These are phyloP conservation scores for Patellifolia procumbens DNA, from an alignment of 179 eudicot genomes.

Conservation along the genomic window DNA sequence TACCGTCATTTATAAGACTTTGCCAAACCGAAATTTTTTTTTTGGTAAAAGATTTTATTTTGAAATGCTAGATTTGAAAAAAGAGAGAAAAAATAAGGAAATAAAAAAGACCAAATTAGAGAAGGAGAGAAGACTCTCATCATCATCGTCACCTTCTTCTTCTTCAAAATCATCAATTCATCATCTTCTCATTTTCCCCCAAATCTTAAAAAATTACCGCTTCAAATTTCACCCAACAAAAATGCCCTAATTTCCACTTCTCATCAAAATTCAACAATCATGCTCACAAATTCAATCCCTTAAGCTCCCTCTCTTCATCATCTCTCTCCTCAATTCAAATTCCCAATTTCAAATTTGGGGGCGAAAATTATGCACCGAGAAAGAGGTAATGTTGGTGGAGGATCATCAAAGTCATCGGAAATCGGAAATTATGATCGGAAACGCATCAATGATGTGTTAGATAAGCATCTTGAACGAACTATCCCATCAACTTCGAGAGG, in stretches of 20 bases:
- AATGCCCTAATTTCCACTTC: background rate
- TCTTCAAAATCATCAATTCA: background rate
- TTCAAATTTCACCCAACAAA: background rate
- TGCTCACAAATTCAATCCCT: background rate
- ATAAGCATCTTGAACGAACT: constrained; percentile 58
- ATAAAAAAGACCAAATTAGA: background rate
- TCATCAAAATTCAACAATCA: background rate
- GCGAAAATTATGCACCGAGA: constrained; percentile 25
- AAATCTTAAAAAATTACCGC: background rate
- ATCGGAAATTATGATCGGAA: constrained; percentile 29
- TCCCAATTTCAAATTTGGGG: background rate
- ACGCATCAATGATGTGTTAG: constrained; percentile 60
- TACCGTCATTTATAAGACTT: too few species aligned
- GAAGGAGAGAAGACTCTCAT: constrained; percentile 1
- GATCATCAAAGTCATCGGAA: constrained; percentile 29
- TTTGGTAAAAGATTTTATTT: too few species aligned
- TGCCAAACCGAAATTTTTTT: too few species aligned
- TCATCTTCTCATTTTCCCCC: constrained; percentile 4
- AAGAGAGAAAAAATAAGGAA: background rate
- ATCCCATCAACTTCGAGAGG: constrained; percentile 63
- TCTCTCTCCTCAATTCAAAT: background rate
- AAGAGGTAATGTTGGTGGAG: constrained; percentile 15
- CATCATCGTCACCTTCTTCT: constrained; percentile 22
- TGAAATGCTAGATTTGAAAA: background rate
- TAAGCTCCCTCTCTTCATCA: background rate